A percentile compares a stretch with the other conserved stretches of the same genome.
Evolutionary conservation across 805 yeast species (phyloP).

Genomic region (Candida multigemmis): DNA sequence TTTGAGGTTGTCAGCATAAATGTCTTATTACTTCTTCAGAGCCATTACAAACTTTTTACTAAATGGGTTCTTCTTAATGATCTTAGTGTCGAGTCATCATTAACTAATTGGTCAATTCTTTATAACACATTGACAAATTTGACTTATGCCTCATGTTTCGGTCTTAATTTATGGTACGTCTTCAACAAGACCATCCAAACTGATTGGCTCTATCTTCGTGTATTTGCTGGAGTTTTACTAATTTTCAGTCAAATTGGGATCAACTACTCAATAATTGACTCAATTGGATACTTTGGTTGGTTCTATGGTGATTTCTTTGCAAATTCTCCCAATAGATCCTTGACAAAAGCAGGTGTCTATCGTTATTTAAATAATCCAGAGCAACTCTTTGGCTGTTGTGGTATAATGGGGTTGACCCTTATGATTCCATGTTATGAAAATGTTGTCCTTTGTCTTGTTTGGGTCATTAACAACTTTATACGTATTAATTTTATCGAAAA

Average conservation of each 20-base stretch:
- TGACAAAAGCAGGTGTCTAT: slow-evolving; percentile 74
- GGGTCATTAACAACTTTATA: slow-evolving; percentile 60
- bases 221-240: slow-evolving; percentile 51
- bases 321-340: slow-evolving; percentile 30
- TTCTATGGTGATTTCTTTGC: slow-evolving; percentile 77
- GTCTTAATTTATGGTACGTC: slow-evolving; percentile 20
- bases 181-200: slow-evolving; percentile 7
- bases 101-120: slow-evolving; percentile 63
- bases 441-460: slow-evolving; percentile 41
- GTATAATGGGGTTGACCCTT: slow-evolving; percentile 69
- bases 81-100: slow-evolving; percentile 53
- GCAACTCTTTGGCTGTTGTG: slow-evolving; percentile 67
- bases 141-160: slow-evolving; percentile 47
- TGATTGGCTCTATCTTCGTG: slow-evolving; percentile 39
- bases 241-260: slow-evolving; percentile 61
- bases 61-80: slow-evolving; percentile 57
- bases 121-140: slow-evolving; percentile 44
- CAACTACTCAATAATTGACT: slow-evolving; percentile 54
- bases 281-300: slow-evolving; percentile 84
- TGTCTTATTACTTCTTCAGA: slow-evolving; percentile 47
- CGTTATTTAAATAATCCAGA: slow-evolving; percentile 80
- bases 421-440: slow-evolving; percentile 45
- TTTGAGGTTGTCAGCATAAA: slow-evolving; percentile 44
- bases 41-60: slow-evolving; percentile 54
- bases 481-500: slow-evolving; percentile 67